phyloP scores from a whole-genome alignment of 2,329 filamentous ascomycete species.

The Biscogniauxia sp. region DNA sequence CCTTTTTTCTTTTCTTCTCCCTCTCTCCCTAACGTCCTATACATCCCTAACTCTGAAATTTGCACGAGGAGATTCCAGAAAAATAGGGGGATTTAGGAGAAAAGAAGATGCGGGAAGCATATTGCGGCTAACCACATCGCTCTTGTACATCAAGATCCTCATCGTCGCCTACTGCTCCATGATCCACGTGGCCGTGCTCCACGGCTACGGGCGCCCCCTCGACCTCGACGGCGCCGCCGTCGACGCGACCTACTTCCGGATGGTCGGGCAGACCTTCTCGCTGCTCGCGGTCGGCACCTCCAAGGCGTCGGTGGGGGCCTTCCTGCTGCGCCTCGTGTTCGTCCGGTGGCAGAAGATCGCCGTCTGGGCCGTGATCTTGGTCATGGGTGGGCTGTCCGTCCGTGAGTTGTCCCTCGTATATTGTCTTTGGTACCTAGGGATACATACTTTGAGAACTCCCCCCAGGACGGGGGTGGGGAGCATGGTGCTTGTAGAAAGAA shows the following conservation, averaged over 20 bases:
- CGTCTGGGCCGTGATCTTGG: conserved; percentile 33
- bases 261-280: conserved; percentile 35
- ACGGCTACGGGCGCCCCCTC: conserved; percentile 37
- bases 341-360: conserved; percentile 34
- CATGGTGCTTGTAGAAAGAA: too few relatives aligned
- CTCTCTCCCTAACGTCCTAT: background rate
- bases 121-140: background rate
- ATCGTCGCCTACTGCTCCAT: conserved; percentile 35
- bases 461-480: too few relatives aligned
- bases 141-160: conserved; percentile 19
- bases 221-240: conserved; percentile 26
- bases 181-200: conserved; percentile 27
- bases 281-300: conserved; percentile 38
- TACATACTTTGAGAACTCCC: too few relatives aligned
- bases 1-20: background rate
- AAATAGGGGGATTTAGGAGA: too few relatives aligned
- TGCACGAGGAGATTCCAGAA: too few relatives aligned
- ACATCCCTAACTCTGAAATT: too few relatives aligned
- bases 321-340: conserved; percentile 38
- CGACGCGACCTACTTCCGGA: conserved; percentile 30
- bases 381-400: conserved; percentile 6
- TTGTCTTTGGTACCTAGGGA: too few relatives aligned
- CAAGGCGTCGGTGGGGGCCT: conserved; percentile 38
- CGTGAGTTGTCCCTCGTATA: background rate
- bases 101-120: too few relatives aligned